Conservation (phyloP, 2,329 filamentous ascomycete genomes). For the Pseudogymnoascus sp. region DNA sequence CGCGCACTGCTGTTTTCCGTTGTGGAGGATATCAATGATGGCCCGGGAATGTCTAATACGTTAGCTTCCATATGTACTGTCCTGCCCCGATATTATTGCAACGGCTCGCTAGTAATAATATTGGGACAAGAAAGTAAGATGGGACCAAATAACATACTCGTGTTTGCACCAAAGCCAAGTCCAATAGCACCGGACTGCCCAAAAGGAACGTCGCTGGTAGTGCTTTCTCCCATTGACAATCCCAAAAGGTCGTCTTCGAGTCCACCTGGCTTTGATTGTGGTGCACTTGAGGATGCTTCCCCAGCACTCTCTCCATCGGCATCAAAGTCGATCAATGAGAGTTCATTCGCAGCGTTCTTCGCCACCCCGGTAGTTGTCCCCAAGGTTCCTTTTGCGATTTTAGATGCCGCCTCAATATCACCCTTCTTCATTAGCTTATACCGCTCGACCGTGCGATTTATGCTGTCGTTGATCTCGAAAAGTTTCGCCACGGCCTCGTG, state of each 20-base stretch:
- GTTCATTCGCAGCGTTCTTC: conserved; percentile 64
- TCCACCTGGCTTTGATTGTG: conserved; percentile 50
- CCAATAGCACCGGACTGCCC: conserved; percentile 76
- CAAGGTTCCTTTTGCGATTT: conserved; percentile 74
- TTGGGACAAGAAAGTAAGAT: neutral
- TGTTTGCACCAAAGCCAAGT: conserved; percentile 67
- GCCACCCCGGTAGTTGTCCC: conserved; percentile 58
- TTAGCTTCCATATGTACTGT: conserved; percentile 15
- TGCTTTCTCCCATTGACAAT: conserved; percentile 61
- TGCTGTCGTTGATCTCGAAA: conserved; percentile 96
- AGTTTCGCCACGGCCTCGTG: conserved; percentile 92
- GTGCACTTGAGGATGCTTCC: conserved; percentile 36
- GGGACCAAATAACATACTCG: conserved; percentile 44
- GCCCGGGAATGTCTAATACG: conserved; percentile 54
- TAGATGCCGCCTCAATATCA: conserved; percentile 74
- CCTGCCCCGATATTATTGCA: too few relatives aligned
- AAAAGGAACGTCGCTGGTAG: conserved; percentile 36
- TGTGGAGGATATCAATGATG: conserved; percentile 54
- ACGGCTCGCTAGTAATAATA: too few relatives aligned
- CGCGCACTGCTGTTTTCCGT: conserved; percentile 54
- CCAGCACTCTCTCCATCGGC: conserved; percentile 53
- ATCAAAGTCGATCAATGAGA: conserved; percentile 91
- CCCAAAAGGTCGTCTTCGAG: conserved; percentile 89
- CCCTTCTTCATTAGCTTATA: conserved; percentile 97
- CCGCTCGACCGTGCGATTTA: conserved; percentile 90